Conservation (phyloP, 2,329 filamentous ascomycete genomes). For the Cladobotryum mycophilum region DNA sequence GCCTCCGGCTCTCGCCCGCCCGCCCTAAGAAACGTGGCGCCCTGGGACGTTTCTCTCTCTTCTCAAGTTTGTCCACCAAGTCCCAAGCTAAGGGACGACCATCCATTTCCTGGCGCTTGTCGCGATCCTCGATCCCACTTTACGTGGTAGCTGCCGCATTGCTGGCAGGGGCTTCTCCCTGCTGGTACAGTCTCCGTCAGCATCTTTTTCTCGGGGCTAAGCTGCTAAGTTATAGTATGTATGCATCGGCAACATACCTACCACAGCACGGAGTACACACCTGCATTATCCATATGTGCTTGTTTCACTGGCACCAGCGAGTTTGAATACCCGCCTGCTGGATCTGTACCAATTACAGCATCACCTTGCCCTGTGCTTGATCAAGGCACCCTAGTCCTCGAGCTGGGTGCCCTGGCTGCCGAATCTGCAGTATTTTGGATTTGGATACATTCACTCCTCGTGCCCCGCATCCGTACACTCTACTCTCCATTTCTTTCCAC, state of each 20-base stretch:
- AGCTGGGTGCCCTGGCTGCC: slow-evolving; percentile 5
- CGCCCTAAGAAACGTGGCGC: slow-evolving; percentile 9
- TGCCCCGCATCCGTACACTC: slow-evolving; percentile 11
- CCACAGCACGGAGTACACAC: not conserved
- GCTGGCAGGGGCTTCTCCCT: not conserved
- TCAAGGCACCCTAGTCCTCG: not conserved
- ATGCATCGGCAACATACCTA: not conserved
- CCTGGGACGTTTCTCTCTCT: slow-evolving; percentile 1
- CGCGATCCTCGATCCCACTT: slow-evolving; percentile 11
- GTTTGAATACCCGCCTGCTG: slow-evolving; percentile 1
- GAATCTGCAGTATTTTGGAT: not conserved
- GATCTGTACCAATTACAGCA: not conserved
- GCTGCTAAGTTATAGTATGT: not conserved
- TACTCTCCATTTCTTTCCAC: slow-evolving; percentile 8
- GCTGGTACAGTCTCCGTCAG: not conserved
- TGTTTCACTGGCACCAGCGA: not conserved
- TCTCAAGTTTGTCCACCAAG: slow-evolving; percentile 1
- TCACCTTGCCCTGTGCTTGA: not conserved
- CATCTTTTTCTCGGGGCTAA: not conserved
- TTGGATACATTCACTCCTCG: not conserved
- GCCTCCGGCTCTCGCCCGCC: slow-evolving; percentile 1
- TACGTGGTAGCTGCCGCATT: slow-evolving; percentile 1
- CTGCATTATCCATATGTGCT: slow-evolving; percentile 2
- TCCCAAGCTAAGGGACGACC: slow-evolving; percentile 5
- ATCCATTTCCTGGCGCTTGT: slow-evolving; percentile 12